These are phyloP conservation scores for Drechslera avenae DNA, from an alignment of 2,329 filamentous ascomycete genomes.

Conservation along the genomic window DNA sequence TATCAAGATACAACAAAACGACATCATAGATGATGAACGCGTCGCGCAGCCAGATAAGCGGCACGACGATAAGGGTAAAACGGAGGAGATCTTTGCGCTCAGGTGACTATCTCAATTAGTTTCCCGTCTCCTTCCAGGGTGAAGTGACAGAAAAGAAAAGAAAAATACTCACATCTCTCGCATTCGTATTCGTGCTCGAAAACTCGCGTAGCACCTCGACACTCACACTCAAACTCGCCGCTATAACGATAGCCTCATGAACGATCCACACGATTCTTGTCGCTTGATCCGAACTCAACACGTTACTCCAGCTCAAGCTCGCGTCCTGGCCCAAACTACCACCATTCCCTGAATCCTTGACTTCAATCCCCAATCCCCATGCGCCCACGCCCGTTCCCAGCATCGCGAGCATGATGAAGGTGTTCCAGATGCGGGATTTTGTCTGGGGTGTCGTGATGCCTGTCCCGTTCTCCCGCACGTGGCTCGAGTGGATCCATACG, in stretches of 20 bases:
- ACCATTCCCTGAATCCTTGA: neutral
- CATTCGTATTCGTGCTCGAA: conserved; percentile 5
- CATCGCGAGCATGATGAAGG: conserved; percentile 9
- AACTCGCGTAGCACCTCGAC: conserved; percentile 8
- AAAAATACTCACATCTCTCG: conserved; percentile 7
- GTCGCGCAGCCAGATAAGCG: conserved; percentile 11
- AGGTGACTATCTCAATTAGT: neutral
- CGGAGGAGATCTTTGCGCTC: conserved; percentile 9
- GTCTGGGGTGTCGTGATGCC: conserved; percentile 3
- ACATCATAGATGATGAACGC: conserved; percentile 14
- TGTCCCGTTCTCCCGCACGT: conserved; percentile 7
- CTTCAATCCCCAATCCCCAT: conserved; percentile 5
- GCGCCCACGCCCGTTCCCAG: conserved; percentile 7
- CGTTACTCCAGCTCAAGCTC: conserved; percentile 4
- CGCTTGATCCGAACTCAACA: neutral
- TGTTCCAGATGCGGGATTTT: conserved; percentile 6
- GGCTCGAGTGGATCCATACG: conserved; percentile 7
- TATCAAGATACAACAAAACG: conserved; percentile 4
- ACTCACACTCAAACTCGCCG: conserved; percentile 6
- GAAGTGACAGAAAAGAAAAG: neutral
- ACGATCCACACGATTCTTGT: conserved; percentile 4
- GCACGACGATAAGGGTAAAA: conserved; percentile 7
- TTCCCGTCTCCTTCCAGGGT: neutral
- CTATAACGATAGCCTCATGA: conserved; percentile 8
- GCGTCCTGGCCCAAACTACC: too few relatives aligned